These are phyloP conservation scores for Phanerochaete carnosa DNA, from an alignment of 768 basidiomycete genomes.

Conservation along the genomic window DNA sequence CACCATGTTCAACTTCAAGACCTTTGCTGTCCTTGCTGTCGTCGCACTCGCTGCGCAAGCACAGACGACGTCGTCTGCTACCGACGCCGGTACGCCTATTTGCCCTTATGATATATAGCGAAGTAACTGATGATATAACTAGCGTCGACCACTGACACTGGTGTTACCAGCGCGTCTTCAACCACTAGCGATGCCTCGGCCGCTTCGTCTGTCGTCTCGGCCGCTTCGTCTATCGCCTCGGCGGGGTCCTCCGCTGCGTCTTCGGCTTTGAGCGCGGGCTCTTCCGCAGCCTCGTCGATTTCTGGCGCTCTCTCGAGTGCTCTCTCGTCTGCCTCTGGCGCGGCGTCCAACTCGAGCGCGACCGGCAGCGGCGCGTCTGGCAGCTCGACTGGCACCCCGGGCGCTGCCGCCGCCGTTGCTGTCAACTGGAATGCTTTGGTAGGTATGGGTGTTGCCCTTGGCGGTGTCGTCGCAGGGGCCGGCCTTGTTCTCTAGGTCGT, in stretches of 20 bases:
- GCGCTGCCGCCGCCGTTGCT: background rate
- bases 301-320: constrained; percentile 6
- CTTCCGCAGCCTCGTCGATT: constrained; percentile 2
- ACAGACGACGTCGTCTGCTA: constrained; percentile 5
- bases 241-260: constrained; percentile 1
- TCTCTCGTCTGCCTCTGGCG: background rate
- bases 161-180: background rate
- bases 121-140: too few species aligned
- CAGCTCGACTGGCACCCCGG: background rate
- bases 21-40: constrained; percentile 9
- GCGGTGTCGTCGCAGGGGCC: constrained; percentile 9
- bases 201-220: background rate
- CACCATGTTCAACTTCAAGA: constrained; percentile 2
- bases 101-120: background rate
- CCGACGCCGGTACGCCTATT: constrained; percentile 8
- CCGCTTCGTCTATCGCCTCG: background rate
- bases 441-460: constrained; percentile 8
- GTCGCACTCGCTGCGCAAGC: constrained; percentile 14
- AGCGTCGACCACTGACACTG: too few species aligned
- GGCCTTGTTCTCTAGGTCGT: constrained; percentile 1
- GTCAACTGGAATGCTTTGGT: background rate
- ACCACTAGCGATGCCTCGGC: background rate
- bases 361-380: background rate
- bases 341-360: constrained; percentile 1
- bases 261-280: background rate